Evolutionary conservation across 768 basidiomycete genomes (phyloP).

Genomic region (Phallus indusiatus): DNA sequence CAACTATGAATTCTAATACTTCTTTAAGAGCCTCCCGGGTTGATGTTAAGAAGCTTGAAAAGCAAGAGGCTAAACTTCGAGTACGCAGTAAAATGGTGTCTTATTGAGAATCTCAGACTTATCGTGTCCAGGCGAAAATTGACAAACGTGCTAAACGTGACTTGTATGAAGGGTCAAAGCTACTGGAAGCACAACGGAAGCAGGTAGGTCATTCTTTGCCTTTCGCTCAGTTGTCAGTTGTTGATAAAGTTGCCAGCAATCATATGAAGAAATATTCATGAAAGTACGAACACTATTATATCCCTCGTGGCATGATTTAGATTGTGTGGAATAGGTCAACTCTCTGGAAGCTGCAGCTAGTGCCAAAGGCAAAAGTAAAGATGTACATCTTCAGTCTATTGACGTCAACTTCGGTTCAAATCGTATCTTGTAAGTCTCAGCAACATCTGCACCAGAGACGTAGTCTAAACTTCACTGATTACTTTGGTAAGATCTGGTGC

Average conservation of each 20-base stretch:
- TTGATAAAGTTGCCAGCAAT: slow-evolving; percentile 52
- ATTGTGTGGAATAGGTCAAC: slow-evolving; percentile 55
- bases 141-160: slow-evolving; percentile 88
- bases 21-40: slow-evolving; percentile 69
- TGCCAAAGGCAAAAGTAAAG: slow-evolving; percentile 93
- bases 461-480: slow-evolving; percentile 2
- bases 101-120: not conserved
- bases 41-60: slow-evolving; percentile 92
- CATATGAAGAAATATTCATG: slow-evolving; percentile 99
- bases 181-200: slow-evolving; percentile 86
- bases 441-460: not conserved
- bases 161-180: slow-evolving; percentile 92
- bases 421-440: slow-evolving; percentile 64
- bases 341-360: slow-evolving; percentile 72
- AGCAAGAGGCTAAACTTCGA: slow-evolving; percentile 93
- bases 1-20: not conserved
- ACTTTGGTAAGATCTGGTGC: slow-evolving; percentile 61
- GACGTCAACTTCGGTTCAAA: slow-evolving; percentile 96
- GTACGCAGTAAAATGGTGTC: slow-evolving; percentile 25
- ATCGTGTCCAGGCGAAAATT: slow-evolving; percentile 68
- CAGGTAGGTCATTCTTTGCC: slow-evolving; percentile 40
- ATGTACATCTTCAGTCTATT: slow-evolving; percentile 89
- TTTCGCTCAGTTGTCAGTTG: not conserved
- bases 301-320: not conserved
- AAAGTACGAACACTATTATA: slow-evolving; percentile 41